A percentile compares a stretch with the other conserved stretches of the same genome.
These are phyloP conservation scores for Cornus suecica DNA, from an alignment of 148 eudicot genomes.

Conservation along the genomic window DNA sequence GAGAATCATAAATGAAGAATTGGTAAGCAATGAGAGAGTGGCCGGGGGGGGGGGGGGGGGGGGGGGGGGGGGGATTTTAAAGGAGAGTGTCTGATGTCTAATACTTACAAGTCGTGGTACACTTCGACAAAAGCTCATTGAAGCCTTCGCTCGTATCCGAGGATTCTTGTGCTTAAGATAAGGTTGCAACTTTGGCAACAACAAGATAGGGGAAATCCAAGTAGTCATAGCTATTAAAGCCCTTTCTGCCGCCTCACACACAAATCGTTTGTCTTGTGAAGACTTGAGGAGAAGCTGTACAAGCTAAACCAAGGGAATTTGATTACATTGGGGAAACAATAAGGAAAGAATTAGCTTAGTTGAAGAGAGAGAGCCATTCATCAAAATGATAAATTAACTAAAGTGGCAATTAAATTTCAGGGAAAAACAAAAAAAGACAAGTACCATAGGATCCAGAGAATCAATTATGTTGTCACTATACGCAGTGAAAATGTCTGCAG, in stretches of 20 bases:
- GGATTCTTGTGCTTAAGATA: constrained; percentile 57
- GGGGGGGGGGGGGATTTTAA: no score
- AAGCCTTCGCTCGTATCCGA: constrained; percentile 69
- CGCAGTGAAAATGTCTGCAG: constrained; percentile 56
- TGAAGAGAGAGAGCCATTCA: not conserved
- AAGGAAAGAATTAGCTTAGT: not conserved
- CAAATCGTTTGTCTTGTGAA: constrained; percentile 70
- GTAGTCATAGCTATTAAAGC: constrained; percentile 51
- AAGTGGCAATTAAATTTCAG: not conserved
- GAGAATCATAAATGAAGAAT: not conserved
- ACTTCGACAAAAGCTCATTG: constrained; percentile 53
- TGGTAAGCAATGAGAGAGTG: not conserved
- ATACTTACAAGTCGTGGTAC: constrained; percentile 53
- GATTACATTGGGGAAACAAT: not conserved
- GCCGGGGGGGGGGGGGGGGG: no score
- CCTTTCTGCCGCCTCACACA: constrained; percentile 67
- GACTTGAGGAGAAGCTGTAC: constrained; percentile 68
- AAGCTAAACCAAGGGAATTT: constrained; percentile 35
- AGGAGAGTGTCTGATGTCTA: not conserved
- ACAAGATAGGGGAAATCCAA: constrained; percentile 42
- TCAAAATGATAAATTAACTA: not conserved
- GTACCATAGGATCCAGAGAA: constrained; percentile 57
- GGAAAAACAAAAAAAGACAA: not conserved
- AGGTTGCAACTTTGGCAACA: constrained; percentile 58
- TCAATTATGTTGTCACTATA: constrained; percentile 52